Evolutionary conservation across 1,284 basidiomycete species (phyloP).

Genomic region (Inonotus obliquus): DNA sequence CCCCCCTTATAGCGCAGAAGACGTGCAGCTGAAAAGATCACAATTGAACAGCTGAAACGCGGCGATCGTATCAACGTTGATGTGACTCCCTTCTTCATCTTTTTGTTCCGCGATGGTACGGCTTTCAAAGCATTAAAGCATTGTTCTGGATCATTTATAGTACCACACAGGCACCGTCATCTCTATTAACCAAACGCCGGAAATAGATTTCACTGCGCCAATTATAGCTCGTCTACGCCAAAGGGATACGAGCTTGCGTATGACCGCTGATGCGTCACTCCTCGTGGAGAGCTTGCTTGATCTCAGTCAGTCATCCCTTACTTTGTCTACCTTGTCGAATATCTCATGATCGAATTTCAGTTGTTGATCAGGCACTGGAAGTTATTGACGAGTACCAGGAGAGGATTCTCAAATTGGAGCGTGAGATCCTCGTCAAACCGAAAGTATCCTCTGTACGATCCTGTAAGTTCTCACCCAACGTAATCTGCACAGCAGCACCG

Average conservation of each 20-base stretch:
- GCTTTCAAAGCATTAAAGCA: neutral
- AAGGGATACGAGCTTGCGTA: constrained; percentile 53
- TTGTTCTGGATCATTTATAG: neutral
- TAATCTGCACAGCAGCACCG: neutral
- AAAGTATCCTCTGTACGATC: constrained; percentile 53
- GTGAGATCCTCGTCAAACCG: constrained; percentile 51
- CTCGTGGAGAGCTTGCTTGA: constrained; percentile 60
- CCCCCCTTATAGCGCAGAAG: constrained; percentile 16
- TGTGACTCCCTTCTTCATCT: constrained; percentile 57
- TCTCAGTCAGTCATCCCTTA: constrained; percentile 38
- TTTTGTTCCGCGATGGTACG: constrained; percentile 58
- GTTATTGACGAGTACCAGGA: constrained; percentile 62
- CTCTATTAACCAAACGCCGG: constrained; percentile 46
- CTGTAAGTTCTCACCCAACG: constrained; percentile 35
- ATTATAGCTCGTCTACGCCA: constrained; percentile 51
- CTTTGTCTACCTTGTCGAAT: neutral
- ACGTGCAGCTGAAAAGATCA: constrained; percentile 28
- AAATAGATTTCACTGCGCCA: constrained; percentile 47
- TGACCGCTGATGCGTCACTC: constrained; percentile 56
- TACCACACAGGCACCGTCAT: constrained; percentile 51
- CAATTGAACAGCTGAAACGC: constrained; percentile 50
- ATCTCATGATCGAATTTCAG: constrained; percentile 28
- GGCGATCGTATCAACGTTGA: constrained; percentile 56
- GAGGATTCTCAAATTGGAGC: constrained; percentile 57
- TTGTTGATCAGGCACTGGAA: constrained; percentile 63